These are phyloP conservation scores for Rugonectria rugulosa DNA, from an alignment of 2,329 filamentous ascomycete genomes.

Conservation along the genomic window DNA sequence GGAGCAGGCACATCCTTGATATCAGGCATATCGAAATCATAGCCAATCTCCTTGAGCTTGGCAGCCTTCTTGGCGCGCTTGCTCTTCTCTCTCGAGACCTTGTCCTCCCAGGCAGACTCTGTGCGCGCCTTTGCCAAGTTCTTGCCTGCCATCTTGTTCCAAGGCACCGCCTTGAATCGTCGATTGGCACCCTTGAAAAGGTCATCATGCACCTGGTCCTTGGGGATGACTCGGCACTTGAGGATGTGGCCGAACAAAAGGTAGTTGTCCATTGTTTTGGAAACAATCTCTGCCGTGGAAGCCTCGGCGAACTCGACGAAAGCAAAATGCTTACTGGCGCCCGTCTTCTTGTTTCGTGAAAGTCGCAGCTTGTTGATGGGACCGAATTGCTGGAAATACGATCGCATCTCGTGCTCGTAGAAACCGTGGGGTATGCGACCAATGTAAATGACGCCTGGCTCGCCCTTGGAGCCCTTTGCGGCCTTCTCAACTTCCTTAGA, in stretches of 20 bases:
- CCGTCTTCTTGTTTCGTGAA: slow-evolving; percentile 91
- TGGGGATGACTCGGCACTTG: slow-evolving; percentile 81
- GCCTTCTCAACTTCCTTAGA: slow-evolving; percentile 55
- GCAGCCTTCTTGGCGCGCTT: slow-evolving; percentile 73
- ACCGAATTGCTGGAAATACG: slow-evolving; percentile 95
- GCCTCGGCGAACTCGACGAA: slow-evolving; percentile 92
- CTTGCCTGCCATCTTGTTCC: slow-evolving; percentile 84
- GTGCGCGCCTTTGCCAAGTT: slow-evolving; percentile 76
- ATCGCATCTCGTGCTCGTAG: slow-evolving; percentile 94
- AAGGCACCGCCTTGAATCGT: slow-evolving; percentile 87
- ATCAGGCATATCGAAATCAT: slow-evolving; percentile 79
- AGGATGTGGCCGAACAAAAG: slow-evolving; percentile 93
- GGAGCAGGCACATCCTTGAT: slow-evolving; percentile 66
- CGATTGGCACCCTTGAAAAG: slow-evolving; percentile 91
- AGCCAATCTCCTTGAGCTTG: slow-evolving; percentile 81
- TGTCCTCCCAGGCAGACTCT: slow-evolving; percentile 80
- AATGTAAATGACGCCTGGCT: slow-evolving; percentile 85
- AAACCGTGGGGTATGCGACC: slow-evolving; percentile 92
- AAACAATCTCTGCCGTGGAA: slow-evolving; percentile 82
- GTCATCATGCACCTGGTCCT: slow-evolving; percentile 79
- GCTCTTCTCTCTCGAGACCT: slow-evolving; percentile 75
- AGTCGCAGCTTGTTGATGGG: slow-evolving; percentile 79
- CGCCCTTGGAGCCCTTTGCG: slow-evolving; percentile 53
- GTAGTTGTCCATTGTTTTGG: slow-evolving; percentile 98
- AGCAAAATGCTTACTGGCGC: slow-evolving; percentile 90